A percentile compares a stretch with the other conserved stretches of the same genome.
phyloP scores from a whole-genome alignment of 1,284 basidiomycete genomes.

The Boletus smithii region DNA sequence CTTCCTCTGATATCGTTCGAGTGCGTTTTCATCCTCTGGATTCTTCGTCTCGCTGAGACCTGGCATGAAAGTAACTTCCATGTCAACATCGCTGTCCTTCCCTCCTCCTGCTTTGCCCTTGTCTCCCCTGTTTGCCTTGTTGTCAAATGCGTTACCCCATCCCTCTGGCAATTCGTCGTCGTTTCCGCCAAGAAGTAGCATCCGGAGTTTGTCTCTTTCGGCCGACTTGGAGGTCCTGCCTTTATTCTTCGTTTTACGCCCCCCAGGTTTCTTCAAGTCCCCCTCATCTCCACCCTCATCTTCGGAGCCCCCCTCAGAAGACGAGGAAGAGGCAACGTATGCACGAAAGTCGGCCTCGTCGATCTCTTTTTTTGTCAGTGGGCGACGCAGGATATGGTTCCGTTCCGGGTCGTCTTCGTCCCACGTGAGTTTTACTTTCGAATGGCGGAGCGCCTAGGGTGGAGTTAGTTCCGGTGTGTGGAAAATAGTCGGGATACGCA shows the following conservation, averaged over 20 bases:
- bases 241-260: neutral
- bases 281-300: conserved; percentile 25
- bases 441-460: conserved; percentile 91
- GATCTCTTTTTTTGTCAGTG: conserved; percentile 78
- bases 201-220: conserved; percentile 64
- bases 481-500: conserved; percentile 37
- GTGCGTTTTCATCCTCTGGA: conserved; percentile 72
- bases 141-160: conserved; percentile 53
- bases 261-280: neutral
- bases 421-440: conserved; percentile 98
- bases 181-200: conserved; percentile 64
- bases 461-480: neutral
- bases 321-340: conserved; percentile 76
- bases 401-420: conserved; percentile 96
- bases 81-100: conserved; percentile 59
- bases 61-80: conserved; percentile 93
- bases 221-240: conserved; percentile 41
- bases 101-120: conserved; percentile 32
- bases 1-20: conserved; percentile 83
- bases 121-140: conserved; percentile 11
- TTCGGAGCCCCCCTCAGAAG: conserved; percentile 53
- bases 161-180: conserved; percentile 72
- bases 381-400: conserved; percentile 73
- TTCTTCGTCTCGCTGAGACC: conserved; percentile 61
- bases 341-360: conserved; percentile 87